phyloP scores from a whole-genome alignment of 2,329 filamentous ascomycete species.

The Apiospora malaysiana region DNA sequence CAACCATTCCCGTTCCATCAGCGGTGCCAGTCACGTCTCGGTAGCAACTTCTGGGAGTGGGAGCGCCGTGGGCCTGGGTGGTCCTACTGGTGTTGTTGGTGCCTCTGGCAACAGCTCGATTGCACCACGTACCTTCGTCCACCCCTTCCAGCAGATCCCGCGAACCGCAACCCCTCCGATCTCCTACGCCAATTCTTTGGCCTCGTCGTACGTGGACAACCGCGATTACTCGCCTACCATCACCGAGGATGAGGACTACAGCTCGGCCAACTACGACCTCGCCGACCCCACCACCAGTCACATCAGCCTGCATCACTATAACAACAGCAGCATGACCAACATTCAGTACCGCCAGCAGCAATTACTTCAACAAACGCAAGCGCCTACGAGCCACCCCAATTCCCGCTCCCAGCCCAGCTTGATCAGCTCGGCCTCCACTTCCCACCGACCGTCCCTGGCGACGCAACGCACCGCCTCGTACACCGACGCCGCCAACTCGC shows the following conservation, averaged over 20 bases:
- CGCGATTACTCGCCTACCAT: conserved; percentile 63
- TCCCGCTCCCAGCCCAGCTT: conserved; percentile 39
- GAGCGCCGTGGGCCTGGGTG: conserved; percentile 33
- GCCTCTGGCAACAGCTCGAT: conserved; percentile 26
- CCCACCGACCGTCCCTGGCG: conserved; percentile 46
- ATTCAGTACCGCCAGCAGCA: conserved; percentile 29
- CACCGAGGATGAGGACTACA: conserved; percentile 55
- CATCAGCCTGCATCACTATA: conserved; percentile 35
- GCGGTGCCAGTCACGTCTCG: conserved; percentile 62
- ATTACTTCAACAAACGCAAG: conserved; percentile 14
- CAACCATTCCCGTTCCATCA: conserved; percentile 63
- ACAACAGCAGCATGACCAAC: conserved; percentile 19
- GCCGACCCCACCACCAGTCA: conserved; percentile 28
- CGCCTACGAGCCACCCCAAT: conserved; percentile 19
- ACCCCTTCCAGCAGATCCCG: conserved; percentile 70
- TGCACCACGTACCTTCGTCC: conserved; percentile 56
- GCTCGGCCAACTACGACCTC: conserved; percentile 24
- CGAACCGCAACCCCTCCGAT: conserved; percentile 65
- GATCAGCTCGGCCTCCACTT: conserved; percentile 34
- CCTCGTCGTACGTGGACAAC: conserved; percentile 53
- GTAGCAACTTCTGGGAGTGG: conserved; percentile 60
- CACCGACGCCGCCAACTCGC: conserved; percentile 41
- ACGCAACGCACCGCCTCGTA: conserved; percentile 48
- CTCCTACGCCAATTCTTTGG: conserved; percentile 62
- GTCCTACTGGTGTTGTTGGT: conserved; percentile 22